phyloP scores from a whole-genome alignment of 106 monocot genomes.

The Dendrobium officinale region DNA sequence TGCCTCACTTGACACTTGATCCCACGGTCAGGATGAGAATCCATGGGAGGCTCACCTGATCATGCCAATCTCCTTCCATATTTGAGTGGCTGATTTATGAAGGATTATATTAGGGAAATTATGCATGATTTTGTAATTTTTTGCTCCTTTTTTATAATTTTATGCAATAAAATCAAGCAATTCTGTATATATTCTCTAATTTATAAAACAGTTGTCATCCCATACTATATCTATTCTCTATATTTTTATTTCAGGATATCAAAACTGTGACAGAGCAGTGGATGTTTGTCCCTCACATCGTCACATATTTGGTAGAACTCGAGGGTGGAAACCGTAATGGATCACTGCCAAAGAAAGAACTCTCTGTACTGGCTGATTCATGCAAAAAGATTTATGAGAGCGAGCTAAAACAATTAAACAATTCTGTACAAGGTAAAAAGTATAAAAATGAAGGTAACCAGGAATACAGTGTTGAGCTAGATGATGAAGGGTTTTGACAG shows the following conservation, averaged over 20 bases:
- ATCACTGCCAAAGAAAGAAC: conserved; percentile 40
- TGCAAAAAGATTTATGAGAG: conserved; percentile 56
- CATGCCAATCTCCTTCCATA: neutral
- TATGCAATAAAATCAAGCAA: neutral
- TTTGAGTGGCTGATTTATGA: no score
- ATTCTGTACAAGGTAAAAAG: conserved; percentile 12
- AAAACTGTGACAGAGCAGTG: conserved; percentile 58
- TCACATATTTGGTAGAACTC: conserved; percentile 45
- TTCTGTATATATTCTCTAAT: no score
- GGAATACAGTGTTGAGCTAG: neutral
- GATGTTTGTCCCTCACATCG: conserved; percentile 81
- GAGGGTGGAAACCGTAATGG: conserved; percentile 23
- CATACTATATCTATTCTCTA: neutral
- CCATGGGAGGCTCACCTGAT: no score
- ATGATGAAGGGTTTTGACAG: conserved; percentile 64
- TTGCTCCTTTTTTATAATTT: no score
- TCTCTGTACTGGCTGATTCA: conserved; percentile 33
- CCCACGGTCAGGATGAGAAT: no score
- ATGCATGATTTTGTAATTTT: no score
- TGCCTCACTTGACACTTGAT: no score
- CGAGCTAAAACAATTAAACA: conserved; percentile 22
- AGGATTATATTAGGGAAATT: no score
- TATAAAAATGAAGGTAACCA: conserved; percentile 9
- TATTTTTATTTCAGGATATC: conserved; percentile 45
- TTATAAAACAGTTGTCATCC: neutral